Percentiles rank a stretch among this genome's conserved stretches.
Conservation (phyloP, 2,329 filamentous ascomycete species). For the Calonectria pseudoturangicola region DNA sequence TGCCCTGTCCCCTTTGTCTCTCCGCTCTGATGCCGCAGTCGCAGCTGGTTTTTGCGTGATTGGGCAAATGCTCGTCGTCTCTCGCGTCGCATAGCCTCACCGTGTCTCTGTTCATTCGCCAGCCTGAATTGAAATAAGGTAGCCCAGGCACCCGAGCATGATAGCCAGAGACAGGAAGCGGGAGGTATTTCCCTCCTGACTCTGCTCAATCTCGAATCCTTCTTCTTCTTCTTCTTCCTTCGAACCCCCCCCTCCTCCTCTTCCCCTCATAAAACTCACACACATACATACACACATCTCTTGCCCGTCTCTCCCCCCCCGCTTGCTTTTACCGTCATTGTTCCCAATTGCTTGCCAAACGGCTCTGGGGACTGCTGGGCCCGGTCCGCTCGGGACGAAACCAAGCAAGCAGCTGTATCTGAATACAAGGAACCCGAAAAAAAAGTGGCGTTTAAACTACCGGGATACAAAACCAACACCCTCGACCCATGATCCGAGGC, state of each 20-base stretch:
- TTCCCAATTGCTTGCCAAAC: not conserved
- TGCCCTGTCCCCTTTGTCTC: conserved; percentile 18
- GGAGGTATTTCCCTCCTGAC: conserved; percentile 22
- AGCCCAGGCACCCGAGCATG: conserved; percentile 15
- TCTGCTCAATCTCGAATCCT: not conserved
- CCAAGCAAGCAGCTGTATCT: not conserved
- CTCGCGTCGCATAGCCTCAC: conserved; percentile 27
- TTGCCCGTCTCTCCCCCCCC: not conserved
- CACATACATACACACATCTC: not conserved
- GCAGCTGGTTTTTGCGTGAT: not conserved
- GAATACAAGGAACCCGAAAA: not conserved
- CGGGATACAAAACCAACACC: not conserved
- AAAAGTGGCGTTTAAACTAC: not conserved
- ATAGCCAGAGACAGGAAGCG: conserved; percentile 3
- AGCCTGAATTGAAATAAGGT: conserved; percentile 21
- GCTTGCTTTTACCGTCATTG: not conserved
- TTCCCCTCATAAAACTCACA: not conserved
- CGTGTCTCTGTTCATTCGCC: conserved; percentile 27
- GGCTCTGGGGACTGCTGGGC: not conserved
- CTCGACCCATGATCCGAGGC: conserved; percentile 46
- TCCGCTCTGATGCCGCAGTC: conserved; percentile 20
- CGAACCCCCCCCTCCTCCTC: too few relatives aligned
- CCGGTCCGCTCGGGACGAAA: conserved; percentile 9
- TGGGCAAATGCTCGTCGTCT: not conserved
- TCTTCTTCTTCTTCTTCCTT: not conserved